phyloP scores from a whole-genome alignment of 257 asterid species.

The Vinca minor region DNA sequence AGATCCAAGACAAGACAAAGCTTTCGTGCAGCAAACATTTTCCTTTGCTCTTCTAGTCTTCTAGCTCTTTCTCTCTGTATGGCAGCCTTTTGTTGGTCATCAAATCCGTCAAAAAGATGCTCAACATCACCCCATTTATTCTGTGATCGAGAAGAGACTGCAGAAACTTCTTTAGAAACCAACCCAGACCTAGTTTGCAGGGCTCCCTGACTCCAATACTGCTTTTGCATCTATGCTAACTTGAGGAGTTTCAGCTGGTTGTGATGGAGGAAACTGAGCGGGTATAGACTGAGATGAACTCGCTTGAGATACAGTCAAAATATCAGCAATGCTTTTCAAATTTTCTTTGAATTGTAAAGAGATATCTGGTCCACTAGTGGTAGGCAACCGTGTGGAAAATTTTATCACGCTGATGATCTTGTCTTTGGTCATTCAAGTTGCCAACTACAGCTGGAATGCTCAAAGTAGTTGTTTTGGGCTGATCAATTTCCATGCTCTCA shows the following conservation, averaged over 20 bases:
- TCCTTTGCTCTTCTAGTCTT: slow-evolving; percentile 89
- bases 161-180: slow-evolving; percentile 38
- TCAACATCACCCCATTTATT: slow-evolving; percentile 73
- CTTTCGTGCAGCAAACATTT: slow-evolving; percentile 75
- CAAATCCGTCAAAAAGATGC: slow-evolving; percentile 82
- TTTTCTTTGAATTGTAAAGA: slow-evolving; percentile 64
- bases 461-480: slow-evolving; percentile 31
- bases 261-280: slow-evolving; percentile 38
- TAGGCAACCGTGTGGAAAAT: slow-evolving; percentile 41
- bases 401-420: slow-evolving; percentile 45
- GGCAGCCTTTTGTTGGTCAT: slow-evolving; percentile 83
- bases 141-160: slow-evolving; percentile 54
- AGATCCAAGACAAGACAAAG: slow-evolving; percentile 96
- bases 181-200: slow-evolving; percentile 31
- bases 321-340: slow-evolving; percentile 61
- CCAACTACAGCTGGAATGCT: slow-evolving; percentile 24
- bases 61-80: slow-evolving; percentile 84
- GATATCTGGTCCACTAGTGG: slow-evolving; percentile 60
- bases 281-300: slow-evolving; percentile 23
- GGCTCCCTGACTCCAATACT: slow-evolving; percentile 32
- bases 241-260: slow-evolving; percentile 29
- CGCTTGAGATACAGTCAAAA: slow-evolving; percentile 62
- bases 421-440: slow-evolving; percentile 34
- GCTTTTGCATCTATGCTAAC: slow-evolving; percentile 37
- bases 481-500: slow-evolving; percentile 38